Conservation (phyloP, 2,329 filamentous ascomycete genomes). For the Pyrenophora teres region DNA sequence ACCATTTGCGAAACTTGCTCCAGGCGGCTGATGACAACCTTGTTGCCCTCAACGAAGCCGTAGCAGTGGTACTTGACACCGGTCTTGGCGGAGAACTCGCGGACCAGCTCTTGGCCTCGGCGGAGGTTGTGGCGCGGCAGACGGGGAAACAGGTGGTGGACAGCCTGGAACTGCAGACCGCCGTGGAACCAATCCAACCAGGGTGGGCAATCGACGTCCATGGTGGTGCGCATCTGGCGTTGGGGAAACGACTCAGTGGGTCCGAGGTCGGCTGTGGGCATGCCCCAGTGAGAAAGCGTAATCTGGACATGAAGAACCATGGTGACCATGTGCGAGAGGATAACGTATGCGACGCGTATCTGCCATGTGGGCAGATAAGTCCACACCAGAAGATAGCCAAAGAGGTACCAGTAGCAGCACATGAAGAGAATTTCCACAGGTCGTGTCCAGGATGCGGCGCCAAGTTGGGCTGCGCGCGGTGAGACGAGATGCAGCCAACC, state of each 20-base stretch:
- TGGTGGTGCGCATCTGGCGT: slow-evolving; percentile 88
- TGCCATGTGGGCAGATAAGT: slow-evolving; percentile 69
- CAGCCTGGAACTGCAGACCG: slow-evolving; percentile 85
- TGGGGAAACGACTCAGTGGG: slow-evolving; percentile 85
- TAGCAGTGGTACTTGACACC: slow-evolving; percentile 84
- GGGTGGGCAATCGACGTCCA: slow-evolving; percentile 85
- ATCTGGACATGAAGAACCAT: slow-evolving; percentile 88
- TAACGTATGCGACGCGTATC: slow-evolving; percentile 72
- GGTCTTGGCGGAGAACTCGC: slow-evolving; percentile 81
- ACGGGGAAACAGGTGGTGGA: slow-evolving; percentile 84
- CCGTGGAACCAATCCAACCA: slow-evolving; percentile 92
- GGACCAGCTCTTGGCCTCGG: slow-evolving; percentile 72
- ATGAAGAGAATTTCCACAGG: slow-evolving; percentile 79
- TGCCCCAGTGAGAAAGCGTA: slow-evolving; percentile 88
- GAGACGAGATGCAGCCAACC: slow-evolving; percentile 78
- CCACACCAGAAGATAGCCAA: slow-evolving; percentile 81
- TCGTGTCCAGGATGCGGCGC: slow-evolving; percentile 80
- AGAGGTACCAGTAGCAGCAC: slow-evolving; percentile 84
- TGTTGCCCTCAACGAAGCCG: slow-evolving; percentile 83
- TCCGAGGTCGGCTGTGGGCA: slow-evolving; percentile 87
- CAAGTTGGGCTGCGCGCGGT: slow-evolving; percentile 72
- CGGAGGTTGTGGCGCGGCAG: slow-evolving; percentile 86
- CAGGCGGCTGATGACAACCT: slow-evolving; percentile 75
- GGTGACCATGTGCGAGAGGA: slow-evolving; percentile 80
- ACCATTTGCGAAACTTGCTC: slow-evolving; percentile 82